phyloP scores from a whole-genome alignment of 441 rosid genomes.

The Macaranga tanarius region DNA sequence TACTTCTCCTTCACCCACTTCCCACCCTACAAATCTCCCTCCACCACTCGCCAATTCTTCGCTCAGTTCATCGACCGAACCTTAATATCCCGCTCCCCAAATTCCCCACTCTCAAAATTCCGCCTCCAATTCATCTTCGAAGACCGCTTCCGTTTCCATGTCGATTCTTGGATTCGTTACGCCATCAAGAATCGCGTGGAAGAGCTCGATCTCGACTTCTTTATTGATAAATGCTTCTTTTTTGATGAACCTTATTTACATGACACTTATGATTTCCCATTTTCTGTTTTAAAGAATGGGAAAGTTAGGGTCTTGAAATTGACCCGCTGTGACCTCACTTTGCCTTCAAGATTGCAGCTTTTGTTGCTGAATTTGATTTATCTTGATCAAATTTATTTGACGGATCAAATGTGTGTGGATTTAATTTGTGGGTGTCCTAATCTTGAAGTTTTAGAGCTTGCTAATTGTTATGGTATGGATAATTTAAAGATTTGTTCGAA shows the following conservation, averaged over 20 bases:
- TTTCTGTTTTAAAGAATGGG: conserved; percentile 9
- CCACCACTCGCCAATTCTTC: conserved; percentile 21
- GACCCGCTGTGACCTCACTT: conserved; percentile 16
- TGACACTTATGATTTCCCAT: conserved; percentile 20
- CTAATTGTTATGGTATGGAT: conserved; percentile 16
- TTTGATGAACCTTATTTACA: not conserved
- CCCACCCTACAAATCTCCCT: conserved; percentile 10
- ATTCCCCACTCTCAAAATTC: conserved; percentile 6
- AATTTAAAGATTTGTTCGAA: conserved; percentile 18
- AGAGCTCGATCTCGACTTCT: conserved; percentile 15
- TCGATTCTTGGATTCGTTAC: conserved; percentile 17
- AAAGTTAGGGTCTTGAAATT: conserved; percentile 15
- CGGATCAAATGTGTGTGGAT: conserved; percentile 16
- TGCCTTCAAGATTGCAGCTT: conserved; percentile 12
- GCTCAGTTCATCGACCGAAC: conserved; percentile 20
- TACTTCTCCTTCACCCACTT: conserved; percentile 13
- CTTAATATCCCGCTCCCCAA: not conserved
- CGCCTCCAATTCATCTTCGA: conserved; percentile 18
- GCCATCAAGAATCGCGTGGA: conserved; percentile 1
- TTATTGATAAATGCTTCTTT: not conserved
- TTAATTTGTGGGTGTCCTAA: conserved; percentile 20
- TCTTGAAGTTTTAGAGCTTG: conserved; percentile 19
- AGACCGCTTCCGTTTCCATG: conserved; percentile 10
- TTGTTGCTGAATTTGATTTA: conserved; percentile 5
- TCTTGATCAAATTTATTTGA: conserved; percentile 13